A percentile compares a stretch with the other conserved stretches of the same genome.
These are phyloP conservation scores for Aspergillus proliferans DNA, from an alignment of 2,329 filamentous ascomycete genomes.

Conservation along the genomic window DNA sequence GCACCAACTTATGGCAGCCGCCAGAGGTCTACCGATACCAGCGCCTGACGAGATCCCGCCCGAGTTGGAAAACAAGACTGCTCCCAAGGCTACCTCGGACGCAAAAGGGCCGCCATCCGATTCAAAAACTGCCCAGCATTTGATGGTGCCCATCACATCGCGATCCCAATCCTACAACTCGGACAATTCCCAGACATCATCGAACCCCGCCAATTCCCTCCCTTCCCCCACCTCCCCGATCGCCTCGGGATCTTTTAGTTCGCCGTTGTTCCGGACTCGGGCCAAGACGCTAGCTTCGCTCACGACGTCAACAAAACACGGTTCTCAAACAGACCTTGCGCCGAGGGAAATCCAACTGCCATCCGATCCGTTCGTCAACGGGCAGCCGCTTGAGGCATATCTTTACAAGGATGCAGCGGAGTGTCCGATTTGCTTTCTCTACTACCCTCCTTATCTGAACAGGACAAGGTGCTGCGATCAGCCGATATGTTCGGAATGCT, in stretches of 20 bases:
- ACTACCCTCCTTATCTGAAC: constrained; percentile 91
- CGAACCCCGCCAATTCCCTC: constrained; percentile 57
- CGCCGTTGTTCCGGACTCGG: constrained; percentile 67
- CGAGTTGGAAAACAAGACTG: constrained; percentile 53
- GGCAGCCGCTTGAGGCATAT: constrained; percentile 86
- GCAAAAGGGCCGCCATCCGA: constrained; percentile 45
- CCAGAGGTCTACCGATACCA: constrained; percentile 75
- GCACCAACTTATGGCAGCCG: constrained; percentile 88
- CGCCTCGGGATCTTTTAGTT: constrained; percentile 43
- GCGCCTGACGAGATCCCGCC: constrained; percentile 75
- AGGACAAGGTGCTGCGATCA: constrained; percentile 93
- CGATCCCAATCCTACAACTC: constrained; percentile 74
- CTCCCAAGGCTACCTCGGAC: constrained; percentile 40
- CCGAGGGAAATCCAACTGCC: constrained; percentile 76
- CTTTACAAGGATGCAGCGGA: constrained; percentile 87
- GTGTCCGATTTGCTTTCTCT: constrained; percentile 94
- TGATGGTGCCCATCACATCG: constrained; percentile 73
- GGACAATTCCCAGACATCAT: constrained; percentile 60
- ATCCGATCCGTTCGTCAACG: constrained; percentile 81
- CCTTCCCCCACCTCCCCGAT: constrained; percentile 53
- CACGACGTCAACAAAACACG: constrained; percentile 68
- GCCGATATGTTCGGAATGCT: constrained; percentile 95
- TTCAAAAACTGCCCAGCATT: constrained; percentile 56
- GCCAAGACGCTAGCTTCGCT: constrained; percentile 85
- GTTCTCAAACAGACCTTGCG: constrained; percentile 62